phyloP scores from a whole-genome alignment of 1,139 yeast species.

The Debaryomycetaceae sp. region DNA sequence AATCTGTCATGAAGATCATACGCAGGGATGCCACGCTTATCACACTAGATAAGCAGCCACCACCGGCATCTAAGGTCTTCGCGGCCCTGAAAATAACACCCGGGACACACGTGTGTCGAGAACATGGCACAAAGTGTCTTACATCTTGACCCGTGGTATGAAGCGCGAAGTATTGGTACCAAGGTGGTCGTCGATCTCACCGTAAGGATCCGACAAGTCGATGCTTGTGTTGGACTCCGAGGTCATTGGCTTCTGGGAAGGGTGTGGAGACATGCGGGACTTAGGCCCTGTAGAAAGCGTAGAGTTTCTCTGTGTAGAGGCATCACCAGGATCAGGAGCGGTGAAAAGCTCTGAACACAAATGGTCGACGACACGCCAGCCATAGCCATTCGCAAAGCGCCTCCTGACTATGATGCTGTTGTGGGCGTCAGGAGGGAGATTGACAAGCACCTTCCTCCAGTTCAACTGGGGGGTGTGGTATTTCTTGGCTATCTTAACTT shows the following conservation, averaged over 20 bases:
- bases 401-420: conserved; percentile 89
- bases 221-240: not conserved
- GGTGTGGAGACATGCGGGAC: not conserved
- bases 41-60: not conserved
- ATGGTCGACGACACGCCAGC: conserved; percentile 84
- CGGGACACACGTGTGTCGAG: not conserved
- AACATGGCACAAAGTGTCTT: not conserved
- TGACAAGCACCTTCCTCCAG: conserved; percentile 91
- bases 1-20: no score
- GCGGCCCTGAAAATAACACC: not conserved
- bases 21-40: no score
- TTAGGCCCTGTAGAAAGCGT: not conserved
- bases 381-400: conserved; percentile 87
- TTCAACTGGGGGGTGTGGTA: conserved; percentile 72
- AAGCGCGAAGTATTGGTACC: not conserved
- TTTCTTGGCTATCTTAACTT: conserved; percentile 76
- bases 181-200: not conserved
- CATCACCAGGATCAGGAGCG: conserved; percentile 1
- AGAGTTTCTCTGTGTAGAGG: not conserved
- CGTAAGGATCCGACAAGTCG: not conserved
- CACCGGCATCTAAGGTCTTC: not conserved
- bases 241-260: not conserved
- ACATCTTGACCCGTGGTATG: not conserved
- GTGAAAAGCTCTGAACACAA: conserved; percentile 17
- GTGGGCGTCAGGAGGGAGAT: conserved; percentile 90